Conservation (phyloP, 441 rosid genomes). For the Capsella rubella region DNA sequence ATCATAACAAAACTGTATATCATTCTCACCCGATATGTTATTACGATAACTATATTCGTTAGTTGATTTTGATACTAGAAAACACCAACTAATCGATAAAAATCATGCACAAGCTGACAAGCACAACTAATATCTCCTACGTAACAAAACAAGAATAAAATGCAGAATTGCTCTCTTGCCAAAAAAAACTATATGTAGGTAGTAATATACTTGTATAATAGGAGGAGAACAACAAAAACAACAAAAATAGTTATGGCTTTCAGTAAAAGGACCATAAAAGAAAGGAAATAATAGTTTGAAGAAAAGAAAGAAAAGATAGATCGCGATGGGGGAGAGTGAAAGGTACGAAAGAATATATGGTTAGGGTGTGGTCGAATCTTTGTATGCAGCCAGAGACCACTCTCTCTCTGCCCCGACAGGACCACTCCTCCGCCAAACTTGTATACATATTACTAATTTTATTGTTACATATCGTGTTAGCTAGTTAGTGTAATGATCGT, state of each 20-base stretch:
- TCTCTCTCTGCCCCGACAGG: conserved; percentile 26
- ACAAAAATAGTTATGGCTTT: conserved; percentile 16
- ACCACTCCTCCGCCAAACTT: conserved; percentile 27
- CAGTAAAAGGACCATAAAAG: conserved; percentile 11
- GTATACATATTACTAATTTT: neutral
- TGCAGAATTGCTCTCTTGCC: neutral
- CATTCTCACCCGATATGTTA: neutral
- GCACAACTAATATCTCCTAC: neutral
- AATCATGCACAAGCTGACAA: neutral
- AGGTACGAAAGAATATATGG: conserved; percentile 35
- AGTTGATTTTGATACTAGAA: conserved; percentile 1
- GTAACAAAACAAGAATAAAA: neutral
- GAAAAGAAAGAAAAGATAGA: conserved; percentile 29
- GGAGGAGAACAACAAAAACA: conserved; percentile 7
- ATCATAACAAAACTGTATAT: neutral
- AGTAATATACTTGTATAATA: neutral
- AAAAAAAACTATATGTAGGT: neutral
- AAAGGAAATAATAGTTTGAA: conserved; percentile 3
- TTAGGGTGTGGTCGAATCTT: conserved; percentile 45
- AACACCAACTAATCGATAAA: neutral
- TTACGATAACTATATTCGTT: neutral
- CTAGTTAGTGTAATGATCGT: conserved; percentile 4
- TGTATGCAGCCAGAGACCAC: conserved; percentile 33
- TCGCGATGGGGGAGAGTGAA: conserved; percentile 8
- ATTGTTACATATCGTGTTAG: conserved; percentile 18